These are phyloP conservation scores for Hordeum vulgare DNA, from an alignment of 176 grass and related monocot genomes.

Conservation along the genomic window MorexV3_pseudomolecules_assembly NC_058524.1:596870788-596871287, in stretches of 20 bases:
- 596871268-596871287: background rate
- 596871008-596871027: background rate
- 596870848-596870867: background rate
- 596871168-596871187: background rate
- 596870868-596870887: background rate
- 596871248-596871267: slow-evolving; percentile 18
- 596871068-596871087: slow-evolving; percentile 23
- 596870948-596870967: background rate
- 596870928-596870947: background rate
- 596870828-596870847: background rate
- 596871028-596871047: slow-evolving; percentile 43
- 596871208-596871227: background rate
- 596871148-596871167: background rate
- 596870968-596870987: too few species aligned
- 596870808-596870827: too few species aligned
- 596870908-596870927: background rate
- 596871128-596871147: slow-evolving; percentile 22
- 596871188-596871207: slow-evolving; percentile 2
- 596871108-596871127: slow-evolving; percentile 38
- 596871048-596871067: slow-evolving; percentile 28
- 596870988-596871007: background rate
- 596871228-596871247: background rate
- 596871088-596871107: background rate
- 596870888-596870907: background rate
- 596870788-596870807: background rate